Conservation (phyloP, 495 filamentous ascomycete genomes). For the Peziza echinospora region DNA sequence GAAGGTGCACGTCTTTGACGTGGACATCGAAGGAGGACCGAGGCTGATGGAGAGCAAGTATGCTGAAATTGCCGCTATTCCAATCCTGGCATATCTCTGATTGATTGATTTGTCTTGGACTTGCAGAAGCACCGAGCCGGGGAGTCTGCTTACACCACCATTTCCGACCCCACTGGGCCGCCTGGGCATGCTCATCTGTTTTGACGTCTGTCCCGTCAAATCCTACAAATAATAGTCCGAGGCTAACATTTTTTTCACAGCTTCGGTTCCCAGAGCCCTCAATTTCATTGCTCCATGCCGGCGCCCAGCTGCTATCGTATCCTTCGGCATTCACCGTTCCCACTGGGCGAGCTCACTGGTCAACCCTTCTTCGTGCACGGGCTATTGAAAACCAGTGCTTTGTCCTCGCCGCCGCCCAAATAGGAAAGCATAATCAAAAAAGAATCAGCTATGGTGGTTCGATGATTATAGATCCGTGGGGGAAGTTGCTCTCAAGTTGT, state of each 20-base stretch:
- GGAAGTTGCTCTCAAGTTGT: constrained; percentile 40
- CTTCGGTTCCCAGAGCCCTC: constrained; percentile 64
- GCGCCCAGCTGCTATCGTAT: constrained; percentile 61
- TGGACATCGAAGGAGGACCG: constrained; percentile 42
- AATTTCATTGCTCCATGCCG: constrained; percentile 40
- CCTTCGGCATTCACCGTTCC: constrained; percentile 81
- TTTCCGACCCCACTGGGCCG: constrained; percentile 52
- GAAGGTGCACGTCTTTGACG: constrained; percentile 63
- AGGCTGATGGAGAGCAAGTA: constrained; percentile 39
- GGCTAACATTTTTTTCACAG: too few species aligned
- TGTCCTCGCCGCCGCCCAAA: constrained; percentile 75
- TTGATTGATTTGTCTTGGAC: neutral
- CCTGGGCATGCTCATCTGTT: constrained; percentile 66
- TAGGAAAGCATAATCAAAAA: constrained; percentile 55
- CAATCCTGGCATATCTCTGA: neutral
- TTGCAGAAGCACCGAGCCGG: constrained; percentile 21
- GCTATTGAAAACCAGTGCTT: constrained; percentile 82
- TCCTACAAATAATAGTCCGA: too few species aligned
- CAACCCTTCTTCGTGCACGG: constrained; percentile 48
- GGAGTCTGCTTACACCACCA: constrained; percentile 29
- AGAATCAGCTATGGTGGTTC: constrained; percentile 72
- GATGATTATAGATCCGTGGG: constrained; percentile 79
- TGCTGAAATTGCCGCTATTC: neutral
- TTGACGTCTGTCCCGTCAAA: too few species aligned
- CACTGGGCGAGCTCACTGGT: constrained; percentile 76